Evolutionary conservation across 257 asterid species (phyloP).

Genomic region (Handroanthus guayacan): DNA sequence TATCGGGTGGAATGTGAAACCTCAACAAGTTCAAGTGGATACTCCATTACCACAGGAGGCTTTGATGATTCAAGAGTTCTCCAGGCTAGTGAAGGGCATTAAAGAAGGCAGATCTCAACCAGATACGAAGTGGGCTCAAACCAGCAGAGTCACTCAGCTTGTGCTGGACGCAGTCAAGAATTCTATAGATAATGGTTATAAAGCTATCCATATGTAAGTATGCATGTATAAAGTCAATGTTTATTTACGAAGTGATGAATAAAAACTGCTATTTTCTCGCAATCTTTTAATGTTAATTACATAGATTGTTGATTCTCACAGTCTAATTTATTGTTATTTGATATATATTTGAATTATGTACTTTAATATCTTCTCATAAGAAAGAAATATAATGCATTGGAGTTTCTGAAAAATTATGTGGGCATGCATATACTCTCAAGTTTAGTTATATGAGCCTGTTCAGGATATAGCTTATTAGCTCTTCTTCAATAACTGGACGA

Average conservation of each 20-base stretch:
- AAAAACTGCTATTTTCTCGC: not conserved
- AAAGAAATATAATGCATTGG: too few relatives aligned
- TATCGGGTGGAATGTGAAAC: conserved; percentile 75
- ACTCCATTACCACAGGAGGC: conserved; percentile 69
- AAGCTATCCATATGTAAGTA: conserved; percentile 53
- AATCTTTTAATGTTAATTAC: not conserved
- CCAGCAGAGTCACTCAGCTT: conserved; percentile 64
- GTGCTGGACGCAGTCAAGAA: conserved; percentile 74
- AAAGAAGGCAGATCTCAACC: conserved; percentile 43
- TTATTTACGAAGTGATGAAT: not conserved
- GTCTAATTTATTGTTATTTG: too few relatives aligned
- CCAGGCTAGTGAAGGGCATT: conserved; percentile 56
- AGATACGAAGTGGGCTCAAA: conserved; percentile 64
- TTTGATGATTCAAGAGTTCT: conserved; percentile 69
- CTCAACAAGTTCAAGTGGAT: conserved; percentile 53
- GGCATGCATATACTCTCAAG: too few relatives aligned
- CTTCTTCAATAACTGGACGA: too few relatives aligned
- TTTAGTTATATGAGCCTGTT: too few relatives aligned
- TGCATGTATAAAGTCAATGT: not conserved
- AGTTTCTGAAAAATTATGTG: too few relatives aligned
- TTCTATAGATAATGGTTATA: conserved; percentile 63
- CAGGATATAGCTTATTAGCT: too few relatives aligned
- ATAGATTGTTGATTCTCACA: too few relatives aligned
- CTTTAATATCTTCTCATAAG: too few relatives aligned
- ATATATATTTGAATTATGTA: too few relatives aligned